Conservation (phyloP, 139 green algal genomes). For the Chlamydomonas incerta region DNA sequence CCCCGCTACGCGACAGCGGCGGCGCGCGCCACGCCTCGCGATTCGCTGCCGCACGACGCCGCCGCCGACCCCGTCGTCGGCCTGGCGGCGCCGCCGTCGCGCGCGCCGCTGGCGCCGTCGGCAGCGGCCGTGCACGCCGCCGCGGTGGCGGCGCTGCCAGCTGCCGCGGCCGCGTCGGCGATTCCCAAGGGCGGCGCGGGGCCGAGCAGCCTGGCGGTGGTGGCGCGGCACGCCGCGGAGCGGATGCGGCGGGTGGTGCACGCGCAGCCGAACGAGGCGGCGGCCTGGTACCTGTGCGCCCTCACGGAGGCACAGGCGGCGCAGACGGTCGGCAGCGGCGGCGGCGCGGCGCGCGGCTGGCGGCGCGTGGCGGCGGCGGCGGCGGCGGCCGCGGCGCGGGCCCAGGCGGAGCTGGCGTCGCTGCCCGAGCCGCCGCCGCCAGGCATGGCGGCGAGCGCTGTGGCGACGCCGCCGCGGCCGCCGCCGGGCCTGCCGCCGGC, state of each 20-base stretch:
- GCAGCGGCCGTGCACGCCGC: slow-evolving; percentile 4
- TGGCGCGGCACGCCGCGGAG: slow-evolving; percentile 1
- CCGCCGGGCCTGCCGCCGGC: slow-evolving; percentile 1
- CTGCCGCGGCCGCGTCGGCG: background rate
- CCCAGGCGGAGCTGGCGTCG: slow-evolving; percentile 13
- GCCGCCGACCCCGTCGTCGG: background rate
- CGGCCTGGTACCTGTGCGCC: slow-evolving; percentile 13
- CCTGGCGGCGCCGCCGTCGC: background rate
- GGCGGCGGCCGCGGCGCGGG: background rate
- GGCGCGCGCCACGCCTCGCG: slow-evolving; percentile 5
- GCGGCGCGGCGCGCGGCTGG: background rate
- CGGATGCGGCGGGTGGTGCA: slow-evolving; percentile 25
- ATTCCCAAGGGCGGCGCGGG: no score
- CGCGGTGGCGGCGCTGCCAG: background rate
- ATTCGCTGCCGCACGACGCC: background rate
- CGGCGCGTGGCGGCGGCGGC: slow-evolving; percentile 5
- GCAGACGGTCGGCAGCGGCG: background rate
- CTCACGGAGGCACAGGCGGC: slow-evolving; percentile 25
- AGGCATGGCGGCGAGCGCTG: background rate
- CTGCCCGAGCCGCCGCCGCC: slow-evolving; percentile 10
- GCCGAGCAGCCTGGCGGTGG: background rate
- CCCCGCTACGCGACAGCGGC: slow-evolving; percentile 27
- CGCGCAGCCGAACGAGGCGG: background rate
- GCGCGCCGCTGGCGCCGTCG: slow-evolving; percentile 3
- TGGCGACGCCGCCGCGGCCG: background rate